Base-by-base conservation (phyloP, 257 asterid species). In the Eucommia ulmoides region DNA sequence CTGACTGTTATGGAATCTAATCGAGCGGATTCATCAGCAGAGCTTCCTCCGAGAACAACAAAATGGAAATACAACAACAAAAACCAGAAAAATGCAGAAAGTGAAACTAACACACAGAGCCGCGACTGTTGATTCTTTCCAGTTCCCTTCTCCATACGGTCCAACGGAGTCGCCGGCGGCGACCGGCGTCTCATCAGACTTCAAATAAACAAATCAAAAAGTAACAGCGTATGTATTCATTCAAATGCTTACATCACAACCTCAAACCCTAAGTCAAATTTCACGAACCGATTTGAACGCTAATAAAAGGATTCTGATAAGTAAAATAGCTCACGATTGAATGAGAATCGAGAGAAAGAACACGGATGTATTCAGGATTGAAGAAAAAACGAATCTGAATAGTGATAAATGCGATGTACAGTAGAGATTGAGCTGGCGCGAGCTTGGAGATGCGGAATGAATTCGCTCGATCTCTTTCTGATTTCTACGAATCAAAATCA, bases 71-170 rank as follows among this genome's bases (percentile, higher is more conserved):
- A 80, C 38, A 83, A 64, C 12, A 86, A 59, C 23, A 74, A 59
- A 8, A 81, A 50, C 96, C 96, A 82, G 26, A 82, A 71, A 56
- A 82, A 54, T 61, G 72, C 61, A 7, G 89, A 58, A n/a, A 80
- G 45, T 20, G 76, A 70, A 50, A 65, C 79, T 52, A 83, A 66
- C 12, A 80, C 53, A 55, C 80, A 78, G 18, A 86, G 41, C 25
- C 86, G 63, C n/a, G 87, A 74, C 9, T 63, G 65, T 5, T 68
- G 80, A 61, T 47, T 66, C 65, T 64, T 83, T 5, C 81, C 74
- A 14, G 65, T 77, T 41, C 80, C 80, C 45, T 69, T 80, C 74
- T 83, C 94, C 94, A 83, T 82, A 41, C 22, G 38, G 5, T 49
- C 71, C 15, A 60, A 59, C 0, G 60, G 60, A 22, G 49, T 56